Conservation (phyloP, 2,329 filamentous ascomycete species). For the Fusarium brachygibbosum region DNA sequence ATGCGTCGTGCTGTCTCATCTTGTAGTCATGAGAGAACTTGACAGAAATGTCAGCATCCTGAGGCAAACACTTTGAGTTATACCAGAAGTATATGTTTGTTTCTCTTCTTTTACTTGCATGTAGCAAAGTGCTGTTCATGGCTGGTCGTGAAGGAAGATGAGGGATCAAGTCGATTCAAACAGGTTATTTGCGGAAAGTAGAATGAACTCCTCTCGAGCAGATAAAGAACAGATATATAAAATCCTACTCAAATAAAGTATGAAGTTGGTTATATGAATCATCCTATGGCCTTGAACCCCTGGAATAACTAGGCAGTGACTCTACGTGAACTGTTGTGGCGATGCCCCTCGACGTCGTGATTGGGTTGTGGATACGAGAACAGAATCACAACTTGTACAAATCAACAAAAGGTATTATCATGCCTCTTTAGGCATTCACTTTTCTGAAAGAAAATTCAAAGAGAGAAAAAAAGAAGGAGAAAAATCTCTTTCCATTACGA, state of each 20-base stretch:
- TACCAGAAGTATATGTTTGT: not conserved
- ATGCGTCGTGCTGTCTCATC: not conserved
- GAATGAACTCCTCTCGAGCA: not conserved
- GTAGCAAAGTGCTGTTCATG: not conserved
- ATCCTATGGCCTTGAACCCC: not conserved
- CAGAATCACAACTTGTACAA: not conserved
- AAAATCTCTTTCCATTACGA: no score
- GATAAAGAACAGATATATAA: not conserved
- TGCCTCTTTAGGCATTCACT: not conserved
- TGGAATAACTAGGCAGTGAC: constrained; percentile 16
- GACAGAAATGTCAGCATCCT: no score
- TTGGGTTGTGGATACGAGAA: not conserved
- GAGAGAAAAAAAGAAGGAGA: not conserved
- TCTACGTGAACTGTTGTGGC: constrained; percentile 21
- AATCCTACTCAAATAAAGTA: not conserved
- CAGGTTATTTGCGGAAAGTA: not conserved
- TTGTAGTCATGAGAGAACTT: not conserved
- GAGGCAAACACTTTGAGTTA: not conserved
- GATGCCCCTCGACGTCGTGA: constrained; percentile 13
- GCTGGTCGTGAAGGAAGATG: not conserved
- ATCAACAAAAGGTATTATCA: not conserved
- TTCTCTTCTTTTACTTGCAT: no score
- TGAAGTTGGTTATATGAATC: not conserved
- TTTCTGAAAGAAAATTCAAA: not conserved
- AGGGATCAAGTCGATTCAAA: not conserved